Evolutionary conservation across 306 rosid genomes (phyloP).

Genomic region (Begonia loranthoides): DNA sequence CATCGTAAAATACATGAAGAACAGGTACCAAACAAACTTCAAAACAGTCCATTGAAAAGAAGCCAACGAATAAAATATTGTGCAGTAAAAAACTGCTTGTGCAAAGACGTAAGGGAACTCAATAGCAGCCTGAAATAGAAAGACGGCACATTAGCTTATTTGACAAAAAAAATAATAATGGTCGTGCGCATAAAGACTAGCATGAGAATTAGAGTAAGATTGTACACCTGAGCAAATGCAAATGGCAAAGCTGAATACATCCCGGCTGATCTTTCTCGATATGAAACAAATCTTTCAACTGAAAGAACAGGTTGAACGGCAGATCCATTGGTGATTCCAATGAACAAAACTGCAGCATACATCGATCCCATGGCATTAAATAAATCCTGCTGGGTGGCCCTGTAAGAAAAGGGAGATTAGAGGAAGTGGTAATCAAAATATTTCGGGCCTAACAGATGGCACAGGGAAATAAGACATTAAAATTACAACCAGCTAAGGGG

Average conservation of each 20-base stretch:
- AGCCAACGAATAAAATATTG: conserved; percentile 83
- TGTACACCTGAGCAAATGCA: conserved; percentile 90
- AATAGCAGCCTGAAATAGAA: conserved; percentile 15
- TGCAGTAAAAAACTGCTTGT: conserved; percentile 63
- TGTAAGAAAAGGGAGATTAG: conserved; percentile 12
- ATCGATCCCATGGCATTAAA: conserved; percentile 95
- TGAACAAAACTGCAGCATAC: conserved; percentile 74
- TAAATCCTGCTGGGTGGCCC: conserved; percentile 80
- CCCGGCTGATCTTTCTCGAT: conserved; percentile 94
- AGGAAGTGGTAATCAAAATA: conserved; percentile 3
- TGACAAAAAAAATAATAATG: too few species aligned
- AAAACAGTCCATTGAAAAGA: conserved; percentile 63
- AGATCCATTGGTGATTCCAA: conserved; percentile 84
- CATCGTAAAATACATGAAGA: conserved; percentile 93
- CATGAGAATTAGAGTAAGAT: conserved; percentile 4
- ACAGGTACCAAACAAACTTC: conserved; percentile 81
- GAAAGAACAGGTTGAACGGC: conserved; percentile 97
- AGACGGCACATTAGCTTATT: too few species aligned
- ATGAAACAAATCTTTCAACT: conserved; percentile 85
- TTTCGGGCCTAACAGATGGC: too few species aligned
- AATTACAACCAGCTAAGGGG: too few species aligned
- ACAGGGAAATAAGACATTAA: too few species aligned
- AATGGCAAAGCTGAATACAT: conserved; percentile 87
- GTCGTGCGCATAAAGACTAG: too few species aligned
- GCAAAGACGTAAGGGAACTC: conserved; percentile 94